phyloP scores from a whole-genome alignment of 306 rosid genomes.

The Betula pendula region DNA sequence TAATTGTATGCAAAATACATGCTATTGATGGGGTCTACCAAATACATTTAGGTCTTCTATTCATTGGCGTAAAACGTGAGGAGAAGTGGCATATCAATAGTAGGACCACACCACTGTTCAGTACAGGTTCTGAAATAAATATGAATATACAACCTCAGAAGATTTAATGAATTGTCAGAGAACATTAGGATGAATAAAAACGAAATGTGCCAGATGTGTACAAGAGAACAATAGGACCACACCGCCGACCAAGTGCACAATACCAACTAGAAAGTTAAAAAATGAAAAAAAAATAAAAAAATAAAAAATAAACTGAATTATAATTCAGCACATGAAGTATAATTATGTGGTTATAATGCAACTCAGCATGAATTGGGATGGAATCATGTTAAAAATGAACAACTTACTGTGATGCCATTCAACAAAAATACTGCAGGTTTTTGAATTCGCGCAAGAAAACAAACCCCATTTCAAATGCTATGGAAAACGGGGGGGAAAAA shows the following conservation, averaged over 20 bases:
- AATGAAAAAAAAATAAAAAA: neutral
- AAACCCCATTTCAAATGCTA: neutral
- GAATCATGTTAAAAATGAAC: neutral
- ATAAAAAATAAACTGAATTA: too few species aligned
- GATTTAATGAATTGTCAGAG: conserved; percentile 20
- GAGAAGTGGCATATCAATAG: neutral
- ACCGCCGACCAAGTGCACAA: too few species aligned
- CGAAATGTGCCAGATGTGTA: conserved; percentile 20
- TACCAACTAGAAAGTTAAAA: neutral
- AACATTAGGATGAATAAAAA: conserved; percentile 10
- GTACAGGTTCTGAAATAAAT: conserved; percentile 12
- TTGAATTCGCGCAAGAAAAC: too few species aligned
- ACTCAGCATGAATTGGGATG: too few species aligned
- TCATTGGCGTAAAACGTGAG: neutral
- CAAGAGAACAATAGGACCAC: too few species aligned
- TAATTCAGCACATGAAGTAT: neutral
- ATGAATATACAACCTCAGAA: neutral
- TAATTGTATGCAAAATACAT: conserved; percentile 20
- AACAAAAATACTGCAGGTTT: neutral
- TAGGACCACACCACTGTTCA: conserved; percentile 22
- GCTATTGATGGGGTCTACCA: conserved; percentile 16
- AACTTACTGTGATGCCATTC: neutral
- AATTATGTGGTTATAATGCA: neutral
- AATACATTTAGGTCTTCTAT: conserved; percentile 2
- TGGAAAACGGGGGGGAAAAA: too few species aligned